Evolutionary conservation across 148 eudicot genomes (phyloP), one percentile per base, ranked within the genome.

Genomic region (Vaccinium vitisidaea): DNA sequence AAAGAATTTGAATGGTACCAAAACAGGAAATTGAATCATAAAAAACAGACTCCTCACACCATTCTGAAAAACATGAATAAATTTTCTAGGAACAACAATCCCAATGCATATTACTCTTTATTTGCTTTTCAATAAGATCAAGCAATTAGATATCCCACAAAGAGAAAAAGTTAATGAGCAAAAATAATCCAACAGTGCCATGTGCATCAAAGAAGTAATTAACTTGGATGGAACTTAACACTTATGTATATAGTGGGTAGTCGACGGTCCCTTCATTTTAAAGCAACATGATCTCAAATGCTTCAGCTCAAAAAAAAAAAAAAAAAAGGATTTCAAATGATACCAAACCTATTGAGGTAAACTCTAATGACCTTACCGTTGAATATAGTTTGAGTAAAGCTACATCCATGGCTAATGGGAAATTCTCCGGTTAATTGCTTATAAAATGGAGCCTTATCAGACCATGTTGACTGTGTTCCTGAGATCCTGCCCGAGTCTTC

Each of bases 351-450:
- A 9, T 15, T 21, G 54, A 27, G 39, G 48, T 9, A 56, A 27
- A 27, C 14, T 21, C 5, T 16, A 8, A 56, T 74, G 50, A 76
- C 36, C 89, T 87, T 83, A 94, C 99, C 94, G 79, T 96, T 96
- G 87, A 96, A 93, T 63, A 96, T 88, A 39, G 99, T 96, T 83
- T 96, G 98, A 86, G 92, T 86, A 23, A 92, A 88, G 87, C 90
- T 94, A 84, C 99, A 96, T 50, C 98, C 98, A 83, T 82, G 89
- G 74, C 93, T 89, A 75, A 90, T 84, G 0, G 97, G 95, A 52
- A 94, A 85, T 85, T 96, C 99, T 79, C 92, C 98, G 56, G 83
- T 75, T 27, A 89, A 77, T 86, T 94, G 92, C 78, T 89, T 88
- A 27, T 89, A 88, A 79, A 89, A 21, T 32, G 91, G 88, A 79